Evolutionary conservation across 2,329 filamentous ascomycete genomes (phyloP), one percentile per base, ranked within the genome.

Genomic region (Acrocalymma vagum): DNA sequence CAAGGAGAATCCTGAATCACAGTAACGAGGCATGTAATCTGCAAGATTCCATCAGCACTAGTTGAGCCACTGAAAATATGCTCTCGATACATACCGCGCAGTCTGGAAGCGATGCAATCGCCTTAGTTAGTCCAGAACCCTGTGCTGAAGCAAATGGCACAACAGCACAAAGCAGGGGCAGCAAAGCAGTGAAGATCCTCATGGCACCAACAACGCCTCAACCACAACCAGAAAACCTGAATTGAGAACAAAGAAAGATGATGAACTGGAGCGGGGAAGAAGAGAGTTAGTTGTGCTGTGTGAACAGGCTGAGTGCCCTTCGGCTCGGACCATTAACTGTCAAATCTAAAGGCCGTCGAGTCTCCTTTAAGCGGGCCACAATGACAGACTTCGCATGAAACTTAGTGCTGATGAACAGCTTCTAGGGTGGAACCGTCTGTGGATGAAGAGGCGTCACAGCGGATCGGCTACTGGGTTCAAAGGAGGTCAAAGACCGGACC

Each of bases 21-120:
- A 7, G 36, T 37, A 8, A 34, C 21, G 6, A 55, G 47, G 30
- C 54, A 55, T 29, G 34, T n/a, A 21, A 51, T 18, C 52, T 55
- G 17, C 3, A 29, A 11, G 8, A 8, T 7, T n/a, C n/a, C 27
- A 20, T 53, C 28, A 55, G 48, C 33, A 9, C 10, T 9, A 9
- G 7, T 29, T 7, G 8, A 21, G 23, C 13, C 18, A 27, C 4
- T 6, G 10, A 31, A 4, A 18, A n/a, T n/a, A 31, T 26, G 23
- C 6, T 18, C 15, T 4, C 21, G 14, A 21, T 17, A 23, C 45
- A n/a, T 38, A 49, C 45, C 18, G 41, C 45, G 24, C 45, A 49
- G 10, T 32, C 11, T 27, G 45, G 45, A 11, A 49, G 20, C 16
- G 25, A 31, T 18, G 28, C 20, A 21, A 44, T 24, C 6, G 25